These are phyloP conservation scores for Logfia minima DNA, from an alignment of 129 eudicot species.

Conservation along the genomic window DNA sequence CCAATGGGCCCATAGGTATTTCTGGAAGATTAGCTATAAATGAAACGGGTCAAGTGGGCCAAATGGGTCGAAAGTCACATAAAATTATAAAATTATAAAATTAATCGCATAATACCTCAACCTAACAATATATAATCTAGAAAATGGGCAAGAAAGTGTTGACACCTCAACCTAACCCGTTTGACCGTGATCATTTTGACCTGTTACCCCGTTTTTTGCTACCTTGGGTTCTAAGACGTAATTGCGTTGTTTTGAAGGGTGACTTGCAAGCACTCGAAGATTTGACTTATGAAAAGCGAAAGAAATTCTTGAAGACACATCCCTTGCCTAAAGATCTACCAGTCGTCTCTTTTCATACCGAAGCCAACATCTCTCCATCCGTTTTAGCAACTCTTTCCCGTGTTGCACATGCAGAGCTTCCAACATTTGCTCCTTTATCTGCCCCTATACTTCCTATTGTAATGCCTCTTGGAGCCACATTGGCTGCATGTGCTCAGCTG, in stretches of 20 bases:
- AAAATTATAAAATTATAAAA: not conserved
- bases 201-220: not conserved
- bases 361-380: conserved; percentile 86
- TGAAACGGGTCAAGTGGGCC: not conserved
- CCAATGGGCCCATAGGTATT: not conserved
- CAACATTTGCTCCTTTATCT: conserved; percentile 49
- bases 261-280: conserved; percentile 95
- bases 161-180: not conserved
- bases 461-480: conserved; percentile 89
- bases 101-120: not conserved
- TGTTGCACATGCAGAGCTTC: conserved; percentile 90
- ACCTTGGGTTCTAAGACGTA: not conserved
- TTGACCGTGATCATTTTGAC: not conserved
- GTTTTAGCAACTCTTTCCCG: conserved; percentile 81
- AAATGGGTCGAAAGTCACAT: not conserved
- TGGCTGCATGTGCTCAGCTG: conserved; percentile 92
- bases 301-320: conserved; percentile 57
- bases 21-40: not conserved
- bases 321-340: conserved; percentile 78
- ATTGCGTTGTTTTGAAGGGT: conserved; percentile 53
- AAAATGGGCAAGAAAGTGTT: not conserved
- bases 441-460: conserved; percentile 69
- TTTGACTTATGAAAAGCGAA: conserved; percentile 70
- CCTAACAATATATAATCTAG: not conserved
- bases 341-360: conserved; percentile 76